phyloP scores from a whole-genome alignment of 2,329 filamentous ascomycete species.

The Emmonsiellopsis sp. region DNA sequence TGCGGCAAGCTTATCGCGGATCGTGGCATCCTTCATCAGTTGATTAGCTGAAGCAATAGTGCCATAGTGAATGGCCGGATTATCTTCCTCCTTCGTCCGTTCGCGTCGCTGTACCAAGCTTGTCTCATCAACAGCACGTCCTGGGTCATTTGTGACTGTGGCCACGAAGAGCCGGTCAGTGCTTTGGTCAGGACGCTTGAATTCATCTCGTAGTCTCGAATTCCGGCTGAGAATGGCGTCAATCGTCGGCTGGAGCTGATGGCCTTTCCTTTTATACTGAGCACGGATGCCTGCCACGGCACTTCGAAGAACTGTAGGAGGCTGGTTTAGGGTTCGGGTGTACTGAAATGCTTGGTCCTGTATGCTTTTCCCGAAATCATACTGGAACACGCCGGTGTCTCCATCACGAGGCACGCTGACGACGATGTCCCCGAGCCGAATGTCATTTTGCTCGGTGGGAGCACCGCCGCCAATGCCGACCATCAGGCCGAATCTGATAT shows the following conservation, averaged over 20 bases:
- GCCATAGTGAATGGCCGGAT: slow-evolving; percentile 15
- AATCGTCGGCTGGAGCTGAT: slow-evolving; percentile 8
- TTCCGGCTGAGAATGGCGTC: slow-evolving; percentile 2
- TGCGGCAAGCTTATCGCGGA: slow-evolving; percentile 6
- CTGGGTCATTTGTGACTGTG: not conserved
- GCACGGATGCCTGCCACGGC: slow-evolving; percentile 6
- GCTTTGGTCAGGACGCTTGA: slow-evolving; percentile 4
- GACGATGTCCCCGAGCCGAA: slow-evolving; percentile 15
- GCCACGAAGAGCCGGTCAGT: slow-evolving; percentile 15
- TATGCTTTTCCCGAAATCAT: slow-evolving; percentile 6
- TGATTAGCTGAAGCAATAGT: slow-evolving; percentile 17
- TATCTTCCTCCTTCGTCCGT: not conserved
- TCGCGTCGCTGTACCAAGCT: too few relatives aligned
- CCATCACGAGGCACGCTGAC: slow-evolving; percentile 7
- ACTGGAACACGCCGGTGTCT: slow-evolving; percentile 6
- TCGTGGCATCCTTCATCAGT: slow-evolving; percentile 13
- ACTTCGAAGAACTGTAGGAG: slow-evolving; percentile 4
- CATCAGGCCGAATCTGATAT: slow-evolving; percentile 10
- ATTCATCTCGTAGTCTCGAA: not conserved
- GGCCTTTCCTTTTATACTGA: slow-evolving; percentile 6
- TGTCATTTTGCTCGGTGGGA: slow-evolving; percentile 8
- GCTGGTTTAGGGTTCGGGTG: slow-evolving; percentile 5
- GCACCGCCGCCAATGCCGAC: slow-evolving; percentile 14
- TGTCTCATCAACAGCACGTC: not conserved
- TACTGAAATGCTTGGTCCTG: not conserved